Evolutionary conservation across 805 yeast genomes (phyloP).

Genomic region (Candida morakotiae): DNA sequence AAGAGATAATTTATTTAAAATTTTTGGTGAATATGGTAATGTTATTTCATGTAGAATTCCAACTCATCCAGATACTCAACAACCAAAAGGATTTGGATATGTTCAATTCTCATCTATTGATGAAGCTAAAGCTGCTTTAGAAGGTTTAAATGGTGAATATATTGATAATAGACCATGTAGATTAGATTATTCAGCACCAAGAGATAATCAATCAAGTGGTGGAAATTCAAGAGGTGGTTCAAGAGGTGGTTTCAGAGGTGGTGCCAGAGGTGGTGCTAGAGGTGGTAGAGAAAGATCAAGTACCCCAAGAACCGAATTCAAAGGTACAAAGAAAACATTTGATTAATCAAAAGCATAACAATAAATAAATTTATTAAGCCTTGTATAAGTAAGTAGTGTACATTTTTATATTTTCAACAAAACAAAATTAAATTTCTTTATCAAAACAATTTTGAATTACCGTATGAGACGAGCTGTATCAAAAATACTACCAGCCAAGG

Average conservation of each 20-base stretch:
- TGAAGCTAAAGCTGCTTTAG: slow-evolving; percentile 86
- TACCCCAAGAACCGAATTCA: slow-evolving; percentile 66
- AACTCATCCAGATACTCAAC: slow-evolving; percentile 97
- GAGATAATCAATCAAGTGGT: slow-evolving; percentile 39
- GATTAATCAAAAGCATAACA: slow-evolving; percentile 45
- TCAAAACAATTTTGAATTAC: neutral
- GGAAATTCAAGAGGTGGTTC: slow-evolving; percentile 30
- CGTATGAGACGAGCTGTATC: slow-evolving; percentile 51
- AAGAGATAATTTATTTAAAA: slow-evolving; percentile 70
- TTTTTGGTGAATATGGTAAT: slow-evolving; percentile 75
- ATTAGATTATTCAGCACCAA: slow-evolving; percentile 92
- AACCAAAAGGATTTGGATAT: slow-evolving; percentile 98
- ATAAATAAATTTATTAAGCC: slow-evolving; percentile 1
- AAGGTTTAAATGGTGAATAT: slow-evolving; percentile 82
- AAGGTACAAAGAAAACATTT: slow-evolving; percentile 81
- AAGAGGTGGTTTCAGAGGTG: slow-evolving; percentile 38
- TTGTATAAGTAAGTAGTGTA: slow-evolving; percentile 4
- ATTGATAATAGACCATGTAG: slow-evolving; percentile 91
- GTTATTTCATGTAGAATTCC: slow-evolving; percentile 92
- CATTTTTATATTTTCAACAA: slow-evolving; percentile 2
- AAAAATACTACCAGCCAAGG: slow-evolving; percentile 28
- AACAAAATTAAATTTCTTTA: slow-evolving; percentile 1
- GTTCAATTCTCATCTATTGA: slow-evolving; percentile 86
- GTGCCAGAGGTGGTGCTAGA: slow-evolving; percentile 37
- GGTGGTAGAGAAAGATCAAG: slow-evolving; percentile 44